Conservation (phyloP, 129 eudicot genomes). For the Pulicaria dysenterica region DNA sequence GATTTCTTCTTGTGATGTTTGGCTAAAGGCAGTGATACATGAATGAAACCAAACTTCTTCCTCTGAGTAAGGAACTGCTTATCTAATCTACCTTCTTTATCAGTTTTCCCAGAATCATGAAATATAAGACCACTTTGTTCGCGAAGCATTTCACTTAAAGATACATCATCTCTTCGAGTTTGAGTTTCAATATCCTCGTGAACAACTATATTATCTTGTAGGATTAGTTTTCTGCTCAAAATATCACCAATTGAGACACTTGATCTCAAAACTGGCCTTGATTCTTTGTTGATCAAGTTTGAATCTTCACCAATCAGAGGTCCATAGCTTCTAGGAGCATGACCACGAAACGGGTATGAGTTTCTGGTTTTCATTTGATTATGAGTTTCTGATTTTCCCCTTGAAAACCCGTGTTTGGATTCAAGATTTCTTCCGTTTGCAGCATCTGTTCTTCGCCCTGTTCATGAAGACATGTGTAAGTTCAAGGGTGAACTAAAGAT, state of each 20-base stretch:
- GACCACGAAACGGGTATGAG: slow-evolving; percentile 34
- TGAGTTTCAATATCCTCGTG: slow-evolving; percentile 46
- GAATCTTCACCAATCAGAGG: slow-evolving; percentile 40
- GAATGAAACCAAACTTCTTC: slow-evolving; percentile 84
- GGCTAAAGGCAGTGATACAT: slow-evolving; percentile 57
- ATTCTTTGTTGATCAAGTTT: slow-evolving; percentile 35
- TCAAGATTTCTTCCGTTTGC: slow-evolving; percentile 27
- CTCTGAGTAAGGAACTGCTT: slow-evolving; percentile 57
- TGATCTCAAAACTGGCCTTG: slow-evolving; percentile 45
- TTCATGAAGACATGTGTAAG: background rate
- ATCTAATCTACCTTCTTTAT: slow-evolving; percentile 45
- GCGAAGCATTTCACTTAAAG: slow-evolving; percentile 76
- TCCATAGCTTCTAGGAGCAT: slow-evolving; percentile 24
- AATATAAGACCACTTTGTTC: slow-evolving; percentile 69
- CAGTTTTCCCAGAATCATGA: slow-evolving; percentile 38
- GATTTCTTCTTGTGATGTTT: slow-evolving; percentile 70
- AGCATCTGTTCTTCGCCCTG: slow-evolving; percentile 32
- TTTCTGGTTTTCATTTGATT: slow-evolving; percentile 32
- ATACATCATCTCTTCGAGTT: slow-evolving; percentile 46
- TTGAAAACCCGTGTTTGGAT: slow-evolving; percentile 14
- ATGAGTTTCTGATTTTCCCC: slow-evolving; percentile 25
- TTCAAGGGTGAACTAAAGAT: background rate
- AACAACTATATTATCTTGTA: slow-evolving; percentile 59
- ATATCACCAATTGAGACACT: slow-evolving; percentile 68
- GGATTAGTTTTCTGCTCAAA: slow-evolving; percentile 54